Conservation (phyloP, 306 rosid species). For the Geum urbanum region DNA sequence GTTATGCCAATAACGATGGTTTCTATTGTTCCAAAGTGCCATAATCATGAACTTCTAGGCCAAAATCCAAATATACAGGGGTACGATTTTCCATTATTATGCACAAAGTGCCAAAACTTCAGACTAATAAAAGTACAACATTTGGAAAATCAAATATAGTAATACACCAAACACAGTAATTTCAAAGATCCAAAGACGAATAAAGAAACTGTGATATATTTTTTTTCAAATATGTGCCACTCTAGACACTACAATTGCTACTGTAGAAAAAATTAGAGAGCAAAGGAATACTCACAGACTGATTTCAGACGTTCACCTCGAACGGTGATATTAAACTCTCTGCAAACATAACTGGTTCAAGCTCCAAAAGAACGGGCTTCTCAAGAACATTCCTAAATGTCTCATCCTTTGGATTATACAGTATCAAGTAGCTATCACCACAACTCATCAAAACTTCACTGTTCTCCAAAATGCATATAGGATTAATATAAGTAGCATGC, state of each 20-base stretch:
- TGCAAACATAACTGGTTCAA: background rate
- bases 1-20: background rate
- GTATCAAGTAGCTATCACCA: background rate
- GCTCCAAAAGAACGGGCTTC: background rate
- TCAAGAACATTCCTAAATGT: background rate
- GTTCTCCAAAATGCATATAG: slow-evolving; percentile 1
- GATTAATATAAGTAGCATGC: no score
- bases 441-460: background rate
- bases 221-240: no score
- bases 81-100: background rate
- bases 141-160: background rate
- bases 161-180: background rate
- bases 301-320: background rate
- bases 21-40: background rate
- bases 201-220: no score
- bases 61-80: background rate
- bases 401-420: background rate
- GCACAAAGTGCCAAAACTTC: background rate
- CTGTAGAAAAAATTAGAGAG: no score
- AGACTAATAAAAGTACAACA: background rate
- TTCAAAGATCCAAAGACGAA: background rate
- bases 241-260: no score
- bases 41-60: background rate
- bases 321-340: background rate
- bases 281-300: background rate